phyloP scores from a whole-genome alignment of 2,329 filamentous ascomycete genomes.

The Graphiopsis chlorocephala region DNA sequence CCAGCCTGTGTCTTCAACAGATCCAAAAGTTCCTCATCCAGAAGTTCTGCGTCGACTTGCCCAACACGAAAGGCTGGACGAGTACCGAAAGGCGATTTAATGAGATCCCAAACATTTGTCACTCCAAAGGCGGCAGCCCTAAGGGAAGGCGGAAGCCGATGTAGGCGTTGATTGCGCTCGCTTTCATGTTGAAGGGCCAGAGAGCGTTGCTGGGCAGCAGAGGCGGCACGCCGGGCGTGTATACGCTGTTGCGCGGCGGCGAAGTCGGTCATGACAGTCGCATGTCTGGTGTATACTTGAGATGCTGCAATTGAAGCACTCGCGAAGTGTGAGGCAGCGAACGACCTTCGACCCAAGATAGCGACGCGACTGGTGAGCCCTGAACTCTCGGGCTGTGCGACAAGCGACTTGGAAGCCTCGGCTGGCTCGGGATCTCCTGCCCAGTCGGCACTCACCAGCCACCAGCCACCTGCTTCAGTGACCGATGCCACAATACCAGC shows the following conservation, averaged over 20 bases:
- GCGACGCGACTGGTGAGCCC: not conserved
- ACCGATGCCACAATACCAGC: not conserved
- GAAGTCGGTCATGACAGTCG: slow-evolving; percentile 59
- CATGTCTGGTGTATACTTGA: not conserved
- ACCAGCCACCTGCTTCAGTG: no score
- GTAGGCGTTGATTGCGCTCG: slow-evolving; percentile 28
- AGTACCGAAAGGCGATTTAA: slow-evolving; percentile 73
- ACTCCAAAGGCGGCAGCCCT: slow-evolving; percentile 41
- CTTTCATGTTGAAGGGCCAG: slow-evolving; percentile 9
- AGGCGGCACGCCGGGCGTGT: slow-evolving; percentile 70
- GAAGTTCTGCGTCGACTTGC: slow-evolving; percentile 90
- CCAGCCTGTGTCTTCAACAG: slow-evolving; percentile 81
- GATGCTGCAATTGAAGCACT: not conserved
- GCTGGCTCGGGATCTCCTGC: slow-evolving; percentile 4
- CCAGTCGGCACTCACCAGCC: not conserved
- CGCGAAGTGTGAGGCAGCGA: not conserved
- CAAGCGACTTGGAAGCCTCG: not conserved
- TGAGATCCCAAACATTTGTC: slow-evolving; percentile 59
- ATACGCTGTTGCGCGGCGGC: slow-evolving; percentile 86
- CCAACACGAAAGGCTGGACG: slow-evolving; percentile 87
- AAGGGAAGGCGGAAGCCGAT: slow-evolving; percentile 53
- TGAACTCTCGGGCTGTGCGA: not conserved
- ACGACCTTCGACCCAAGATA: not conserved
- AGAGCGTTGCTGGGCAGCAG: slow-evolving; percentile 44
- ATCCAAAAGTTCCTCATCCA: slow-evolving; percentile 89